phyloP scores from a whole-genome alignment of 1,284 basidiomycete genomes.

The Ceratobasidium sp. region DNA sequence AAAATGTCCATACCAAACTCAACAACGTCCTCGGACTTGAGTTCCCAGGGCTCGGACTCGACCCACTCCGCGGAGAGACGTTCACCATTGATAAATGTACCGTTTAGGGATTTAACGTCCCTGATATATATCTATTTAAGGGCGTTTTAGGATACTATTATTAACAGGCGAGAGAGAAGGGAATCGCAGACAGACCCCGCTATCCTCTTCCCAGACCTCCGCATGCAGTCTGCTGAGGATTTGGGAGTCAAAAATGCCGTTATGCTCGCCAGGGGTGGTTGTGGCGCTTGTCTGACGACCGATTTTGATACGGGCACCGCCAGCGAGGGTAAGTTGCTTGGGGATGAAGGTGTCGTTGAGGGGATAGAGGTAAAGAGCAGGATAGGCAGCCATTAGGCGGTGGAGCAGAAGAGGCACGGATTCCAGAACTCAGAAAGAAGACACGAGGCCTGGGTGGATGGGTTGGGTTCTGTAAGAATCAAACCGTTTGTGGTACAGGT shows the following conservation, averaged over 20 bases:
- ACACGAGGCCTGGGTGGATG: too few relatives aligned
- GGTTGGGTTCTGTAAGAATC: too few relatives aligned
- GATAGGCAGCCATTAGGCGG: constrained; percentile 59
- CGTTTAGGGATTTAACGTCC: constrained; percentile 98
- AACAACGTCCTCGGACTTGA: constrained; percentile 94
- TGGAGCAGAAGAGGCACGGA: too few relatives aligned
- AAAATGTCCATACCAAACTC: constrained; percentile 99
- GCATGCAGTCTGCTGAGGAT: constrained; percentile 96
- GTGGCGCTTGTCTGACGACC: constrained; percentile 98
- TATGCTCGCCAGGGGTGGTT: constrained; percentile 93
- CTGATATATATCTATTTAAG: constrained; percentile 90
- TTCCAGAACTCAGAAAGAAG: too few relatives aligned
- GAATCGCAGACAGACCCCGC: constrained; percentile 72
- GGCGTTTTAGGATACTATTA: constrained; percentile 38
- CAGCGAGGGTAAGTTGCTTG: constrained; percentile 92
- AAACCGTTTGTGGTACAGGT: too few relatives aligned
- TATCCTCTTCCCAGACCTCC: constrained; percentile 95
- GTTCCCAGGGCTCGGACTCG: constrained; percentile 93
- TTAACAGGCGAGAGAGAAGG: constrained; percentile 1
- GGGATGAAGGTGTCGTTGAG: constrained; percentile 97
- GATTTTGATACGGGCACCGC: constrained; percentile 87
- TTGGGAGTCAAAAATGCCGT: constrained; percentile 98
- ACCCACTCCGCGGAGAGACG: constrained; percentile 91
- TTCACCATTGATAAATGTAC: constrained; percentile 98
- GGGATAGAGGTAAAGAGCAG: constrained; percentile 92